Percentiles rank a stretch among this genome's conserved stretches.
Evolutionary conservation across 2,329 filamentous ascomycete species (phyloP).

Genomic region (Colletotrichum falcatum): DNA sequence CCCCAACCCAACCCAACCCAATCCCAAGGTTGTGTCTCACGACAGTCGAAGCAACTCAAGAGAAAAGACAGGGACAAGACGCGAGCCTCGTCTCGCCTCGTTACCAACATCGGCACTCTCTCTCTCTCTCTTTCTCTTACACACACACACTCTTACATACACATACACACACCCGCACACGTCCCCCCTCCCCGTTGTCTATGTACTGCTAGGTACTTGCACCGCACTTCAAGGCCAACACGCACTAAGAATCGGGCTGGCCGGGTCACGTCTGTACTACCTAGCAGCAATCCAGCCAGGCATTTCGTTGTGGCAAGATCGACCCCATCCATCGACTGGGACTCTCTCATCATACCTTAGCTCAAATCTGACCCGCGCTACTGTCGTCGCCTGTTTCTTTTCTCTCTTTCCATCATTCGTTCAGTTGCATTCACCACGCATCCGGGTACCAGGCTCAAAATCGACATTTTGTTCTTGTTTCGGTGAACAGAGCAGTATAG

Average conservation of each 20-base stretch:
- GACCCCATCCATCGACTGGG: conserved; percentile 17
- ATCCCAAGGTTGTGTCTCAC: background rate
- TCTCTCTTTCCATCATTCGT: background rate
- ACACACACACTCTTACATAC: too few relatives aligned
- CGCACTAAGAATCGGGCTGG: conserved; percentile 6
- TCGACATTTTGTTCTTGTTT: background rate
- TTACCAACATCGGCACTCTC: background rate
- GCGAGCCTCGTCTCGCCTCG: background rate
- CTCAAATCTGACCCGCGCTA: background rate
- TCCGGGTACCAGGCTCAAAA: background rate
- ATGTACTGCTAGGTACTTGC: conserved; percentile 18
- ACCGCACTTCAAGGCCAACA: conserved; percentile 5
- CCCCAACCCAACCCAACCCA: conserved; percentile 2
- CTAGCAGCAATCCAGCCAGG: conserved; percentile 16
- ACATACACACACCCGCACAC: too few relatives aligned
- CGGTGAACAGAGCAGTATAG: conserved; percentile 6
- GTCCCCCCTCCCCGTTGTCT: background rate
- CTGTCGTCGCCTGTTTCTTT: background rate
- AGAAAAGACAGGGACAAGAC: background rate
- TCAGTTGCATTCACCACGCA: conserved; percentile 12
- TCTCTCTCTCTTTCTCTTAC: background rate
- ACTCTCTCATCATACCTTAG: conserved; percentile 10
- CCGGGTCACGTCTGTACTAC: conserved; percentile 17
- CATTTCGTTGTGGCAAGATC: conserved; percentile 32
- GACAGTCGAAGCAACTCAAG: conserved; percentile 3